Evolutionary conservation across 2,329 filamentous ascomycete genomes (phyloP).

Genomic region (Fusarium aywerte): DNA sequence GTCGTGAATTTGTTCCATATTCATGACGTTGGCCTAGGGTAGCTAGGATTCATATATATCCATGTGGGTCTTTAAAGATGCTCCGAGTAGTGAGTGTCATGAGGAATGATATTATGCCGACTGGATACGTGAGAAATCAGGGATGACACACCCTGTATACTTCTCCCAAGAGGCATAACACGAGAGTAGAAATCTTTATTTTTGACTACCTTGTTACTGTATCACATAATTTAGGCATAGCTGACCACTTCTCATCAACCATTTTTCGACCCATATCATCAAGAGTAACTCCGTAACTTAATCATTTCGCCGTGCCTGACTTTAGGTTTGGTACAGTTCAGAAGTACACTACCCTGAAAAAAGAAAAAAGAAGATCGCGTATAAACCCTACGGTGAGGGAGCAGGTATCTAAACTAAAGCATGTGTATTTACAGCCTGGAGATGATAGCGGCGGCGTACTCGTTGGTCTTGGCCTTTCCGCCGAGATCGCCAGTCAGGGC

Average conservation of each 20-base stretch:
- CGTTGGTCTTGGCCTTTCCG: constrained; percentile 93
- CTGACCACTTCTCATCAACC: constrained; percentile 24
- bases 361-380: constrained; percentile 40
- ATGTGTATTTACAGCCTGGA: constrained; percentile 63
- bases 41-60: background rate
- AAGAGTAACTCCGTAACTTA: constrained; percentile 41
- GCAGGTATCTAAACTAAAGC: constrained; percentile 44
- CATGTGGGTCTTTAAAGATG: background rate
- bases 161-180: background rate
- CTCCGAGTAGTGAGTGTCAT: background rate
- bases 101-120: background rate
- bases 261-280: constrained; percentile 15
- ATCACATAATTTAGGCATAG: constrained; percentile 10
- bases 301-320: constrained; percentile 48
- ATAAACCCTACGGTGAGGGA: constrained; percentile 31
- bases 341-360: constrained; percentile 45
- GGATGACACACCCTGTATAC: no score
- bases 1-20: background rate
- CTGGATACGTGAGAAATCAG: background rate
- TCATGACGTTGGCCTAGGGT: background rate
- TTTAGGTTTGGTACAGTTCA: constrained; percentile 49
- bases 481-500: constrained; percentile 94
- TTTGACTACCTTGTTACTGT: constrained; percentile 17
- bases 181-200: constrained; percentile 6
- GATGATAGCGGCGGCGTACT: constrained; percentile 95